phyloP scores from a whole-genome alignment of 2,329 filamentous ascomycete species.

The Tolypocladium inflatum region DNA sequence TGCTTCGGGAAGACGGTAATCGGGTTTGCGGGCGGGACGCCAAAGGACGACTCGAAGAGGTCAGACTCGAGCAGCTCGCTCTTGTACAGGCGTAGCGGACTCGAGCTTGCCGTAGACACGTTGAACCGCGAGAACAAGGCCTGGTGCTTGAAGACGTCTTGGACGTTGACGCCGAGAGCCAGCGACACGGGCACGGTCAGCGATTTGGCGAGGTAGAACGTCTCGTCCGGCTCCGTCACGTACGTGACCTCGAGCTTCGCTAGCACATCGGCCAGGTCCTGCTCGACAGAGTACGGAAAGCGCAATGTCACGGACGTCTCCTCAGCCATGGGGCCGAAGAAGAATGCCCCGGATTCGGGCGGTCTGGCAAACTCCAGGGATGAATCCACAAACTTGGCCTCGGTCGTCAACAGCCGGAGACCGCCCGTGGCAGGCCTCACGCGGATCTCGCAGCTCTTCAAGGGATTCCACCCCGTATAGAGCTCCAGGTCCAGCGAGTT shows the following conservation, averaged over 20 bases:
- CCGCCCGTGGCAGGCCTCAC: constrained; percentile 58
- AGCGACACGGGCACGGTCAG: constrained; percentile 66
- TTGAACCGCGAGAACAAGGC: constrained; percentile 84
- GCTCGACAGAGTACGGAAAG: constrained; percentile 78
- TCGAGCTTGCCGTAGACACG: constrained; percentile 67
- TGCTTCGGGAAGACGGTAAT: constrained; percentile 70
- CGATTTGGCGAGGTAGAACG: constrained; percentile 23
- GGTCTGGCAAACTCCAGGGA: constrained; percentile 34
- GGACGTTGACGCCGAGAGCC: constrained; percentile 88
- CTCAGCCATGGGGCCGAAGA: constrained; percentile 35
- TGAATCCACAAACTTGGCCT: constrained; percentile 40
- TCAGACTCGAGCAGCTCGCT: constrained; percentile 64
- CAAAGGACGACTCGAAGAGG: constrained; percentile 55
- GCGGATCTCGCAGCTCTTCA: constrained; percentile 48
- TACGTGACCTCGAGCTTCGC: constrained; percentile 72
- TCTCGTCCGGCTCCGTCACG: constrained; percentile 51
- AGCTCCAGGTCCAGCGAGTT: constrained; percentile 69
- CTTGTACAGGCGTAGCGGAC: constrained; percentile 64
- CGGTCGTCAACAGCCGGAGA: constrained; percentile 51
- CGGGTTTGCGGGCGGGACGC: constrained; percentile 38
- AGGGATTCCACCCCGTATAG: constrained; percentile 63
- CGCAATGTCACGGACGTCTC: constrained; percentile 45
- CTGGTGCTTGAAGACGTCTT: constrained; percentile 84
- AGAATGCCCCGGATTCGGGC: constrained; percentile 44
- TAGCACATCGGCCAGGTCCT: constrained; percentile 59